These are phyloP conservation scores for Bertia moriformis DNA, from an alignment of 2,329 filamentous ascomycete genomes.

Conservation along the genomic window DNA sequence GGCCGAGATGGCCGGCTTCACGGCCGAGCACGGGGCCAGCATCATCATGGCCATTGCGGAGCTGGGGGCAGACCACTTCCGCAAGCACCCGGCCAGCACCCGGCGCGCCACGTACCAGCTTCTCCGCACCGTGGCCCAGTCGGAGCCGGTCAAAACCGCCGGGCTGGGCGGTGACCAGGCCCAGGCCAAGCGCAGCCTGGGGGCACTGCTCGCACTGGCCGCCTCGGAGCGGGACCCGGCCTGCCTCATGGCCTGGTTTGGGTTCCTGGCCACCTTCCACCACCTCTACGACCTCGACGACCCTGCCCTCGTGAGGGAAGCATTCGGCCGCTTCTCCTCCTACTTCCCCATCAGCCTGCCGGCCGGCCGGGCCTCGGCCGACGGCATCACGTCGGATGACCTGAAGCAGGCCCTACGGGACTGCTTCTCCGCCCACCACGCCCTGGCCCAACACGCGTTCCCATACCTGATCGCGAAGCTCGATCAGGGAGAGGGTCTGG, in stretches of 20 bases:
- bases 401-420: constrained; percentile 34
- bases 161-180: constrained; percentile 28
- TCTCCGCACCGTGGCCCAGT: constrained; percentile 25
- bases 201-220: constrained; percentile 32
- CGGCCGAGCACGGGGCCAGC: constrained; percentile 27
- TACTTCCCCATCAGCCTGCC: constrained; percentile 47
- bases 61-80: constrained; percentile 41
- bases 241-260: constrained; percentile 42
- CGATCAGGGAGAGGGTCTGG: constrained; percentile 42
- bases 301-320: constrained; percentile 29
- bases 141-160: constrained; percentile 23
- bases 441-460: constrained; percentile 27
- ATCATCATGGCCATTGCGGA: constrained; percentile 33
- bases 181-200: constrained; percentile 26
- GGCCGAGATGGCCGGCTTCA: constrained; percentile 32
- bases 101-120: constrained; percentile 36
- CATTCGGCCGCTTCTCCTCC: constrained; percentile 39
- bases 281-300: constrained; percentile 25
- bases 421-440: constrained; percentile 36
- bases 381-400: constrained; percentile 37
- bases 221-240: constrained; percentile 39
- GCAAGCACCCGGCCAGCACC: constrained; percentile 33
- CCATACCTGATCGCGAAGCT: constrained; percentile 41
- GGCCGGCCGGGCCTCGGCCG: constrained; percentile 30
- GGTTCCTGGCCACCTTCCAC: constrained; percentile 28